Base-by-base conservation (phyloP, 192 early-diverging fungal genomes). In the Fimicolochytrium jonesii region DNA sequence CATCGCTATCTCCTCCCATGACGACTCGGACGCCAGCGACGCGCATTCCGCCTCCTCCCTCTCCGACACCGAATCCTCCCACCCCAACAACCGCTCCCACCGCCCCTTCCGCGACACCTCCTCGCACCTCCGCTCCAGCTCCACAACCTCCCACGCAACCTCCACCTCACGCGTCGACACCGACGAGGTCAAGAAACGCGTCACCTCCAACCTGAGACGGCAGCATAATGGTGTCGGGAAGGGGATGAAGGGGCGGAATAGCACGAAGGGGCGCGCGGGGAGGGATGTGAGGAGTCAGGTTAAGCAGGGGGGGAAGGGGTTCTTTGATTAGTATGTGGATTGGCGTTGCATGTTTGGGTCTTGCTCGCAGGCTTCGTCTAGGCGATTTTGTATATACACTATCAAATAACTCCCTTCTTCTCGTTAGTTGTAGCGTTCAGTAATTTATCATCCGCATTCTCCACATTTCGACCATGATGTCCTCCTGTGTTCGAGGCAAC, bases 141-240 rank as follows among this genome's bases (percentile, higher is more conserved):
- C 48, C 20, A 29, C 30, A 17, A 29, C 48, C 15, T 50, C 53
- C 17, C 33, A 17, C 34, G 33, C 53, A n/a, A 22, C 63, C 6
- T 61, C 69, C 10, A 31, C 62, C 6, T 29, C 17, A 9, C 48
- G 49, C 41, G 9, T 73, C 15, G 66, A 68, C 32, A 51, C 45
- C 7, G 49, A 39, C 9, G 74, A 76, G 55, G 59, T 76, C 39
- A 61, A 66, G 50, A 64, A 70, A 36, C 22, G 59, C 2, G 72
- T 11, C 17, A 39, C 37, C 37, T 39, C 37, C 37, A 9, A n/a
- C n/a, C n/a, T n/a, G n/a, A n/a, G n/a, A n/a, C 66, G 10, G 46
- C 71, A 34, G 66, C 36, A 70, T 56, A 31, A 70, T 39, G 66
- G 37, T 39, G 10, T 39, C 37, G 50, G 66, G 44, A 68, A 59